Evolutionary conservation across 73 alveolate species (phyloP).

Genomic region (Uronychia setigera): DNA sequence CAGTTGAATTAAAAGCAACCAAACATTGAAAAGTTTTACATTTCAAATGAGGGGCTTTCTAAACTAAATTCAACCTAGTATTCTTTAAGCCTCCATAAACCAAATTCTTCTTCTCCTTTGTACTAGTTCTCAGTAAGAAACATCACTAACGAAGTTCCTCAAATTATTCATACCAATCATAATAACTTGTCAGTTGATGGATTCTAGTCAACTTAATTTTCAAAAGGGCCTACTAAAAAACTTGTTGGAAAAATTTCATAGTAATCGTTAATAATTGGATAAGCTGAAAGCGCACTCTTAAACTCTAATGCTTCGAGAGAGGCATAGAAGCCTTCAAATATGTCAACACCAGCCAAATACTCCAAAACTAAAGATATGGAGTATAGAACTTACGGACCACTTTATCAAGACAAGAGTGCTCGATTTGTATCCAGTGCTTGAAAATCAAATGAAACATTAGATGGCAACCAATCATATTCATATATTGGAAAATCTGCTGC

Average conservation of each 20-base stretch:
- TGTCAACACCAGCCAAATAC: not conserved
- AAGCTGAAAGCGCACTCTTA: not conserved
- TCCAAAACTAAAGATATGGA: not conserved
- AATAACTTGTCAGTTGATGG: not conserved
- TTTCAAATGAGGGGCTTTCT: not conserved
- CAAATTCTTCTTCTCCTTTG: not conserved
- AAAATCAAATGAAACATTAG: not conserved
- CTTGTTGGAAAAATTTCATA: not conserved
- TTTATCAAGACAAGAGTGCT: not conserved
- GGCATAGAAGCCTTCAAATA: not conserved
- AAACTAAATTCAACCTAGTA: not conserved
- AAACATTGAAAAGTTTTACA: not conserved
- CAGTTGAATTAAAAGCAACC: not conserved
- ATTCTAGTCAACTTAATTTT: not conserved
- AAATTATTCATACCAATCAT: not conserved
- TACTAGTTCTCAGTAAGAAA: not conserved
- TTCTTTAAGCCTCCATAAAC: not conserved
- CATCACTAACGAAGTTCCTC: not conserved
- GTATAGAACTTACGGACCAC: not conserved
- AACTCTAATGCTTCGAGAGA: not conserved
- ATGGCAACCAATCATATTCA: not conserved
- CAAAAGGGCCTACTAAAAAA: not conserved
- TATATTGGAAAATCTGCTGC: not conserved
- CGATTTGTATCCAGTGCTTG: not conserved
- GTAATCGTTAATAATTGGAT: not conserved